A percentile compares a stretch with the other conserved stretches of the same genome.
phyloP scores from a whole-genome alignment of 1,139 yeast species.

The Hyphopichia khmerensis region DNA sequence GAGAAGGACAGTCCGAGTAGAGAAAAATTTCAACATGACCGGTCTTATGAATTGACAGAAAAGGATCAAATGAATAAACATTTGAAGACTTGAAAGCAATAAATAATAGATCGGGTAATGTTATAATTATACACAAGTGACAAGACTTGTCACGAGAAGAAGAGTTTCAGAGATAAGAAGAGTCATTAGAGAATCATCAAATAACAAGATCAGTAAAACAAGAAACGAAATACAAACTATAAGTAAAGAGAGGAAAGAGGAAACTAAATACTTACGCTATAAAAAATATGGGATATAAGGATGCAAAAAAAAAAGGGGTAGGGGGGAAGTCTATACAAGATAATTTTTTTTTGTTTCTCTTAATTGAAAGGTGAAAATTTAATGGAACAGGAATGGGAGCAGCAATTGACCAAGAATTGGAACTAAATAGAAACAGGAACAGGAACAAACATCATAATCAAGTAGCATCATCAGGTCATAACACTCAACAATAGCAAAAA shows the following conservation, averaged over 20 bases:
- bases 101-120: slow-evolving; percentile 1
- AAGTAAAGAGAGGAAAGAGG: background rate
- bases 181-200: background rate
- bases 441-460: background rate
- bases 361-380: too few relatives aligned
- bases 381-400: background rate
- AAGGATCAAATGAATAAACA: background rate
- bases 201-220: background rate
- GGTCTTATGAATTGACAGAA: background rate
- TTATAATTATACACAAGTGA: slow-evolving; percentile 4
- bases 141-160: background rate
- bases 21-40: slow-evolving; percentile 2
- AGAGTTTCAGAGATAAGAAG: background rate
- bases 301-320: background rate
- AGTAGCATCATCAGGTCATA: background rate
- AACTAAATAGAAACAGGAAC: background rate
- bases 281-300: background rate
- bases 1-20: too few relatives aligned
- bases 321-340: slow-evolving; percentile 1
- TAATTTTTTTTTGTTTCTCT: background rate
- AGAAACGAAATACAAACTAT: slow-evolving; percentile 1
- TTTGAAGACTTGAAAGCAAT: background rate
- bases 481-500: background rate
- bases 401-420: background rate
- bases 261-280: background rate